These are phyloP conservation scores for Pseudogymnoascus sp. DNA, from an alignment of 2,329 filamentous ascomycete species.

Conservation along the genomic window DNA sequence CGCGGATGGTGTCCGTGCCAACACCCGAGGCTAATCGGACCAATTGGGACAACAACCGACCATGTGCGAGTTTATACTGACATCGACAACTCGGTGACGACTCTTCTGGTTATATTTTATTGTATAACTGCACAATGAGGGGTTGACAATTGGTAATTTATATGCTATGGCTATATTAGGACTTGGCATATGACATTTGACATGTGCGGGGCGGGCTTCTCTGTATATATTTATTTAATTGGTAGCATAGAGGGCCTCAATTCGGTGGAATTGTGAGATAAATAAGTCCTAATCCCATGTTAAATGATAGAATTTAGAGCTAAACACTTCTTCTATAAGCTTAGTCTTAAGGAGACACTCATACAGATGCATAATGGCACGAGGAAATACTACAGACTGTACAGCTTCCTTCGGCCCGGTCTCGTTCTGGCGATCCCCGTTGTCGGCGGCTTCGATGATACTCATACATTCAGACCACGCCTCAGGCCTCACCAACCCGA, in stretches of 20 bases:
- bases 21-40: slow-evolving; percentile 2
- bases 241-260: background rate
- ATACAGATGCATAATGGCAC: background rate
- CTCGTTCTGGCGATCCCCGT: background rate
- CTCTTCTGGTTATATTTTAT: background rate
- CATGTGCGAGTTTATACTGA: background rate
- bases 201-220: background rate
- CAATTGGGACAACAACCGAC: background rate
- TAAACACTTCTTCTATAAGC: background rate
- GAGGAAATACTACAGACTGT: background rate
- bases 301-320: background rate
- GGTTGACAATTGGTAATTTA: background rate
- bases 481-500: background rate
- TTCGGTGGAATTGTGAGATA: background rate
- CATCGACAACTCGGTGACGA: background rate
- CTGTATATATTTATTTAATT: background rate
- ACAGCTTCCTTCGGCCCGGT: background rate
- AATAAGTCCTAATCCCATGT: background rate
- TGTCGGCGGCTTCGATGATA: background rate
- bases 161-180: background rate
- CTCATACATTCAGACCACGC: background rate
- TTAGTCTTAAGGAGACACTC: background rate
- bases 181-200: background rate
- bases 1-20: background rate
- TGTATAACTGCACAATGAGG: background rate